Evolutionary conservation across 2,329 filamentous ascomycete genomes (phyloP).

Genomic region (Claviceps sorghi): DNA sequence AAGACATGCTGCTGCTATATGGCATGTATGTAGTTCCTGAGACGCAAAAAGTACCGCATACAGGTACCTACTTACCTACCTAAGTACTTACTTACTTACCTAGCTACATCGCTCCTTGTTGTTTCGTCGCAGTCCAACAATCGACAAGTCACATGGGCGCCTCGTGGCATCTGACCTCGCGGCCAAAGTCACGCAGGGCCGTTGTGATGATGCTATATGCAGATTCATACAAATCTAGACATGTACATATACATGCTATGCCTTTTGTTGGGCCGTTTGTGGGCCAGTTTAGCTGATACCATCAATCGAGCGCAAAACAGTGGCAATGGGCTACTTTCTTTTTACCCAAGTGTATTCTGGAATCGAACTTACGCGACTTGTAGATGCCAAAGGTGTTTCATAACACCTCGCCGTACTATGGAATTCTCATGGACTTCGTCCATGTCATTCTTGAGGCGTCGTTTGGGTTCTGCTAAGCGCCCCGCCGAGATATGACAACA

Average conservation of each 20-base stretch:
- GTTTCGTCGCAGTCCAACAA: slow-evolving; percentile 22
- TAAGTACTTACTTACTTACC: no score
- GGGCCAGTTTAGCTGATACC: neutral
- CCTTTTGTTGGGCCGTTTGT: neutral
- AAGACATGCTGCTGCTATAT: neutral
- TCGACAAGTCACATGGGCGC: neutral
- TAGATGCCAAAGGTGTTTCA: no score
- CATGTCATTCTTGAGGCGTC: neutral
- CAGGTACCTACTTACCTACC: no score
- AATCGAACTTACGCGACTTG: no score
- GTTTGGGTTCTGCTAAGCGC: neutral
- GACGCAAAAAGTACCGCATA: neutral
- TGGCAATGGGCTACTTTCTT: no score
- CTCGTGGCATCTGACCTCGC: neutral
- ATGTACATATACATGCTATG: no score
- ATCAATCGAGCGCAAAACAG: no score
- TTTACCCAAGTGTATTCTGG: no score
- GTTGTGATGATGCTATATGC: neutral
- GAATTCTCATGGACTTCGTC: neutral
- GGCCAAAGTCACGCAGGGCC: neutral
- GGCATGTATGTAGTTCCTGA: slow-evolving; percentile 10
- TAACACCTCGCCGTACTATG: neutral
- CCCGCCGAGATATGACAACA: neutral
- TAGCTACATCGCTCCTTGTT: neutral
- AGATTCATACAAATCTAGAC: neutral